phyloP scores from a whole-genome alignment of 257 asterid genomes.

The Osmanthus fragrans region DNA sequence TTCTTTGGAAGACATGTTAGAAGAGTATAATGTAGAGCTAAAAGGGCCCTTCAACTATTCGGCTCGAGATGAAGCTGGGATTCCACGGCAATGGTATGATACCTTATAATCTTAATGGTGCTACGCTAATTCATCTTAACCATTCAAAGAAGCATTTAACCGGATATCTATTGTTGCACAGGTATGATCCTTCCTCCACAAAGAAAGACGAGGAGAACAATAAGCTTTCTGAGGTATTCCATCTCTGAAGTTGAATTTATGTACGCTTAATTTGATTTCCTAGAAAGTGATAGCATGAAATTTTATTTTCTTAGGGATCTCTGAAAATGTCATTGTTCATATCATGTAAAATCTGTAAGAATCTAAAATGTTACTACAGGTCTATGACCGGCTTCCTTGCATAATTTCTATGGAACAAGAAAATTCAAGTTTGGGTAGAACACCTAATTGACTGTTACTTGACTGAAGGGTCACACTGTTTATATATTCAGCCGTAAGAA shows the following conservation, averaged over 20 bases:
- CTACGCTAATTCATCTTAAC: background rate
- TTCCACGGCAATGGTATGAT: constrained; percentile 77
- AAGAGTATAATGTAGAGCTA: constrained; percentile 76
- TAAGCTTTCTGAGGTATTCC: constrained; percentile 59
- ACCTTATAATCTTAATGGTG: background rate
- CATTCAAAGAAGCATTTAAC: constrained; percentile 5
- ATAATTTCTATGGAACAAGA: constrained; percentile 78
- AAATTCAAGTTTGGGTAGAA: constrained; percentile 54
- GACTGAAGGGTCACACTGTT: background rate
- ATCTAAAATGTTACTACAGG: constrained; percentile 42
- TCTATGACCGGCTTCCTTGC: constrained; percentile 68
- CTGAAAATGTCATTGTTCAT: background rate
- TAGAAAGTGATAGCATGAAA: background rate
- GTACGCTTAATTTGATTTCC: background rate
- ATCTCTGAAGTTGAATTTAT: constrained; percentile 1
- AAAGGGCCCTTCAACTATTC: constrained; percentile 88
- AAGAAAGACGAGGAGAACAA: constrained; percentile 31
- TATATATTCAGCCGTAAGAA: background rate
- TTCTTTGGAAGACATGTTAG: constrained; percentile 50
- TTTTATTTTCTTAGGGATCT: background rate
- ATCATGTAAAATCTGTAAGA: background rate
- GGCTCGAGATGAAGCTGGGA: constrained; percentile 84
- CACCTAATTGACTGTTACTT: constrained; percentile 21
- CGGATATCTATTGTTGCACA: constrained; percentile 24
- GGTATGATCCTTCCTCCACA: constrained; percentile 70